phyloP scores from a whole-genome alignment of 202 grass and related monocot genomes.

The Setaria italica region DNA sequence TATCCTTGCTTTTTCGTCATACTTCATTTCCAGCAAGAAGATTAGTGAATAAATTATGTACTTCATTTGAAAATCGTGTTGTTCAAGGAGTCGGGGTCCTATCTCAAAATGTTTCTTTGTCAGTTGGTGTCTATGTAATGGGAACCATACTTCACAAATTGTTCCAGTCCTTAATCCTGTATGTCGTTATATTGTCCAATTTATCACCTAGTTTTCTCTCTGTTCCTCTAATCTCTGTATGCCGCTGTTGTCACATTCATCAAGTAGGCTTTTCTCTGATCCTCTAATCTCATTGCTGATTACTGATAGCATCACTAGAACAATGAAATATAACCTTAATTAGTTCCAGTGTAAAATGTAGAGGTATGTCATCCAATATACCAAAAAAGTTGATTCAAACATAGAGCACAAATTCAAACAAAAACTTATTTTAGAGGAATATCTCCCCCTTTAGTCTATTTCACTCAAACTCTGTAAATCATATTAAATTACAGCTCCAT shows the following conservation, averaged over 20 bases:
- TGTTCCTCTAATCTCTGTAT: not conserved
- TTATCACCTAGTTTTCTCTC: not conserved
- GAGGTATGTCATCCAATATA: not conserved
- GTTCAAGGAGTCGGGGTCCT: not conserved
- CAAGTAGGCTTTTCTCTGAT: not conserved
- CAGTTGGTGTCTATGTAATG: not conserved
- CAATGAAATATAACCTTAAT: not conserved
- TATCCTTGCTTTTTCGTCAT: not conserved
- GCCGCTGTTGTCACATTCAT: not conserved
- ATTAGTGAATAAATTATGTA: conserved; percentile 39
- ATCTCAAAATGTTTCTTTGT: conserved; percentile 9
- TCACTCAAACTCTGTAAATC: not conserved
- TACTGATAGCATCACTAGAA: not conserved
- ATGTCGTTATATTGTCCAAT: not conserved
- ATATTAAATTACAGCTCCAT: not conserved
- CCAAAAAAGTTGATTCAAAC: not conserved
- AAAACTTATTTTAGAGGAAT: not conserved
- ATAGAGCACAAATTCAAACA: not conserved
- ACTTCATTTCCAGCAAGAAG: conserved; percentile 8
- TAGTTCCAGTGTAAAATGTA: not conserved
- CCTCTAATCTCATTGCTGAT: not conserved
- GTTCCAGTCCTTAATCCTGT: not conserved
- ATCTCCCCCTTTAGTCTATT: not conserved
- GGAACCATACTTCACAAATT: not conserved
- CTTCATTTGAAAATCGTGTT: not conserved